phyloP scores from a whole-genome alignment of 192 early-diverging fungal species.

The Linnemannia exigua region DNA sequence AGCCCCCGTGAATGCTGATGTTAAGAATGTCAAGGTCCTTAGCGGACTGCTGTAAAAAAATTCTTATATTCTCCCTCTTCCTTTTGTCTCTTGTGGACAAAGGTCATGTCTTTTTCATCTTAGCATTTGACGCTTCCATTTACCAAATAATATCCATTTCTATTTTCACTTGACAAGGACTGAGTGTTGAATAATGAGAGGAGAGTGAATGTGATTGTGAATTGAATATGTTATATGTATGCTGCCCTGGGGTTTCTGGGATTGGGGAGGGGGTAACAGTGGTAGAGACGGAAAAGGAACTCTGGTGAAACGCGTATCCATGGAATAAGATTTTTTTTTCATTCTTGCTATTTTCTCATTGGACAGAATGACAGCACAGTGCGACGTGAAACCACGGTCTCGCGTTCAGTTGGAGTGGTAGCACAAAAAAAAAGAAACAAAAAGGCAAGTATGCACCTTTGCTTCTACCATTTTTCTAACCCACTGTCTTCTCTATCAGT shows the following conservation, averaged over 20 bases:
- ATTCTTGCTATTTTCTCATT: background rate
- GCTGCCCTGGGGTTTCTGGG: background rate
- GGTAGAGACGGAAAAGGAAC: background rate
- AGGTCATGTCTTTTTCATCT: too few relatives aligned
- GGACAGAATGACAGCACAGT: background rate
- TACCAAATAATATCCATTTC: too few relatives aligned
- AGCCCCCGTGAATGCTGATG: background rate
- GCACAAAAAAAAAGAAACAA: background rate
- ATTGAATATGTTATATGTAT: background rate
- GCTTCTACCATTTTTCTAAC: too few relatives aligned
- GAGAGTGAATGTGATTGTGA: too few relatives aligned
- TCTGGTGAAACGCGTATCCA: background rate
- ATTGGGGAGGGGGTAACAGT: background rate
- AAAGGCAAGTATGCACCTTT: too few relatives aligned
- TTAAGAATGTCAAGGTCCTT: constrained; percentile 2
- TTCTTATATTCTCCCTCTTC: background rate
- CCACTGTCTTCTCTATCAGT: background rate
- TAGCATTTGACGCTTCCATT: too few relatives aligned
- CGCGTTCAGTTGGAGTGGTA: background rate
- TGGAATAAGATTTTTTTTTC: background rate
- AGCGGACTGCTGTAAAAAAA: background rate
- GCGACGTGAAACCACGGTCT: constrained; percentile 1
- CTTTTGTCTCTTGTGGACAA: too few relatives aligned
- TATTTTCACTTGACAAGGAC: too few relatives aligned
- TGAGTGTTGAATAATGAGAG: too few relatives aligned